A percentile compares a stretch with the other conserved stretches of the same genome.
phyloP scores from a whole-genome alignment of 176 grass and related monocot species.

The Musa beccarii region DNA sequence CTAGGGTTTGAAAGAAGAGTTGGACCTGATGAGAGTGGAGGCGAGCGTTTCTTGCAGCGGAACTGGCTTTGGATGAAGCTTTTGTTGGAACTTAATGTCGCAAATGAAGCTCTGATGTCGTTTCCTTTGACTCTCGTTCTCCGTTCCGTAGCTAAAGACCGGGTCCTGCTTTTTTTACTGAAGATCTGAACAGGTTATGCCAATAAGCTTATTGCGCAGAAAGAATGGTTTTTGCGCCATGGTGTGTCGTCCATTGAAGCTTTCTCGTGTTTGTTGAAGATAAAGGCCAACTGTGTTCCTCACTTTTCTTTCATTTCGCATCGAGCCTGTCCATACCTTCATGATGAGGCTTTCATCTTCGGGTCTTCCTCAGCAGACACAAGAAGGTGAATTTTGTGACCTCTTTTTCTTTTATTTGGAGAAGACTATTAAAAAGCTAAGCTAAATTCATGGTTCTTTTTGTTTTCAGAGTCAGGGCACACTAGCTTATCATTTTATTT shows the following conservation, averaged over 20 bases:
- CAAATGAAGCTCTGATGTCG: slow-evolving; percentile 12
- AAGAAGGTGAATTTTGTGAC: slow-evolving; percentile 7
- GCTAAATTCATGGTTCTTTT: too few relatives aligned
- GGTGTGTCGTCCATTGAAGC: not conserved
- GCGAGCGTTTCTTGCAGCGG: slow-evolving; percentile 28
- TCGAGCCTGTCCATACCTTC: not conserved
- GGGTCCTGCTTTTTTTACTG: not conserved
- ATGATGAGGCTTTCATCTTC: slow-evolving; percentile 7
- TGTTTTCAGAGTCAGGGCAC: too few relatives aligned
- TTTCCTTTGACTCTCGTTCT: slow-evolving; percentile 26
- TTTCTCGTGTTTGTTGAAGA: slow-evolving; percentile 7
- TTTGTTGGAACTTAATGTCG: not conserved
- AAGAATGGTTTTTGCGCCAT: not conserved
- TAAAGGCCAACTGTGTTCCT: not conserved
- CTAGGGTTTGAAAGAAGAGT: not conserved
- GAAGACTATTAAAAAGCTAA: too few relatives aligned
- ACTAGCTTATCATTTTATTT: too few relatives aligned
- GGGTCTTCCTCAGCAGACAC: slow-evolving; percentile 10
- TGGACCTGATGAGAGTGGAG: slow-evolving; percentile 22
- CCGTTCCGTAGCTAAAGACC: not conserved
- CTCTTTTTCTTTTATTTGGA: not conserved
- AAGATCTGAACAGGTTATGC: too few relatives aligned
- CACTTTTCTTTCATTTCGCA: not conserved
- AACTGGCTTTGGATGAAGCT: slow-evolving; percentile 46
- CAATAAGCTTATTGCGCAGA: not conserved